Evolutionary conservation across 306 rosid species (phyloP), one percentile per base, ranked within the genome.

Genomic region (Senna siamea): DNA sequence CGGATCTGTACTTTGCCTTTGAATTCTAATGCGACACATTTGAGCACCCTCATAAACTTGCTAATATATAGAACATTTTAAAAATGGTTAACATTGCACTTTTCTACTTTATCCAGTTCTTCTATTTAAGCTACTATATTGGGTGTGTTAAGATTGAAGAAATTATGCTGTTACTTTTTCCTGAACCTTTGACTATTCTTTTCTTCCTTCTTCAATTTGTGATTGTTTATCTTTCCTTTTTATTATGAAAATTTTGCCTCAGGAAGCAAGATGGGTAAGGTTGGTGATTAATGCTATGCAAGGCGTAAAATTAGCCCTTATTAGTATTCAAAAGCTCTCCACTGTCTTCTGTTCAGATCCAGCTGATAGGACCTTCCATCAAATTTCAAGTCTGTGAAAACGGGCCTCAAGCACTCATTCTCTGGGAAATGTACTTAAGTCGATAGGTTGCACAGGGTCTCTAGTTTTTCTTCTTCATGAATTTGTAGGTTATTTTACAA

Each of bases 261-360:
- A 94, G 97, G 98, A 94, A 79, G 80, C 87, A 23, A 88, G 93
- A 79, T 71, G 92, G 86, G 95, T 92, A 70, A 78, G 97, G 81
- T 72, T 91, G 84, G 94, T 77, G 4, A 84, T 82, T 82, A 88
- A 89, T 78, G 96, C 92, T 28, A 71, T 92, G 85, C 92, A 85
- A 77, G 97, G 99, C 54, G 73, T 85, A 4, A 77, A 89, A 65
- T 83, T 96, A 15, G 79, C 99, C 54, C 87, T 94, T 69, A 28
- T 88, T 38, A 87, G 84, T 37, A 79, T 89, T 62, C 88, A 89
- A 60, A 84, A 80, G 47, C 30, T 89, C 53, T 84, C 93, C 41
- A 58, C 87, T 41, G 79, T 87, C 22, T 84, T 94, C 79, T 75
- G 77, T 81, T 86, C 82, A 40, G 82, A 88, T 62, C 90, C 95